phyloP scores from a whole-genome alignment of 768 basidiomycete genomes.

The Panus rudis region DNA sequence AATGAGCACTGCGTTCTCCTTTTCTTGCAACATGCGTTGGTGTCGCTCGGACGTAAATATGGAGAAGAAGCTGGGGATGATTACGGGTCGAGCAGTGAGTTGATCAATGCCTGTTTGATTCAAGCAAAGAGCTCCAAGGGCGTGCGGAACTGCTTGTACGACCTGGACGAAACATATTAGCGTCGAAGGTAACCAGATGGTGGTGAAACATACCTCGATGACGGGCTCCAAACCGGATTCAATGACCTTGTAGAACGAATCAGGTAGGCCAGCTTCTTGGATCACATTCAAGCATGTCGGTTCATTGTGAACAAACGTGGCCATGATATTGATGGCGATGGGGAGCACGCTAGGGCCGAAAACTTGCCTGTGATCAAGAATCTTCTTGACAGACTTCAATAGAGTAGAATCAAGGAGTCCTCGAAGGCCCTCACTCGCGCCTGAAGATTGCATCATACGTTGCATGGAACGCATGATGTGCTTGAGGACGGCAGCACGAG shows the following conservation, averaged over 20 bases:
- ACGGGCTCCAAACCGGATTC: conserved; percentile 81
- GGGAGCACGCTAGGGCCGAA: conserved; percentile 87
- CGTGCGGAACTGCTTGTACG: conserved; percentile 88
- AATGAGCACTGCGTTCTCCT: conserved; percentile 85
- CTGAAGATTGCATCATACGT: conserved; percentile 95
- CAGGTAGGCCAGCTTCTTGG: conserved; percentile 87
- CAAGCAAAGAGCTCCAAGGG: conserved; percentile 92
- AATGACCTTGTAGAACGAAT: conserved; percentile 80
- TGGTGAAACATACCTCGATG: conserved; percentile 59
- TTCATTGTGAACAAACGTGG: conserved; percentile 97
- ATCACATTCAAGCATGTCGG: conserved; percentile 90
- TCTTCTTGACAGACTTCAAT: conserved; percentile 77
- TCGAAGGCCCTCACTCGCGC: conserved; percentile 88
- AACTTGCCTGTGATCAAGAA: conserved; percentile 72
- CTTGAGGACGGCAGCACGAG: conserved; percentile 78
- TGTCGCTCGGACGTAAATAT: conserved; percentile 84
- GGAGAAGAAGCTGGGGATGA: conserved; percentile 79
- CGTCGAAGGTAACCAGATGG: not conserved
- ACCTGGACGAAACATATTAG: conserved; percentile 47
- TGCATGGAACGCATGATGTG: conserved; percentile 88
- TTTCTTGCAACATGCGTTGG: conserved; percentile 79
- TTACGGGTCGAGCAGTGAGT: conserved; percentile 64
- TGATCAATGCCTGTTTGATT: conserved; percentile 86
- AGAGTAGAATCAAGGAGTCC: conserved; percentile 90
- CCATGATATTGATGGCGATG: conserved; percentile 88